phyloP scores from a whole-genome alignment of 2,329 filamentous ascomycete species.

The Fusarium pseudoanthophilum region DNA sequence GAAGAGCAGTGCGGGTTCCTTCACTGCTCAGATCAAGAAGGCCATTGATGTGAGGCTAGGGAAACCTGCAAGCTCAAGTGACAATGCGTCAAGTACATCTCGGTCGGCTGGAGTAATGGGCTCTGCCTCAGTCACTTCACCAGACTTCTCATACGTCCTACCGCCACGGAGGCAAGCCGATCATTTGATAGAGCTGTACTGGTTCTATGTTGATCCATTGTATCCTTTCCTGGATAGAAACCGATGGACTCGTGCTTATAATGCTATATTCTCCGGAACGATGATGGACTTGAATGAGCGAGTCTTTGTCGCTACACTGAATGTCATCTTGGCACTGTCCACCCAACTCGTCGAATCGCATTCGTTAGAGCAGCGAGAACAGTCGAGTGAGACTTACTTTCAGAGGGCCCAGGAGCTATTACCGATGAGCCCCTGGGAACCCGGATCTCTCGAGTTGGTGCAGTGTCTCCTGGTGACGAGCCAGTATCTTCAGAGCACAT shows the following conservation, averaged over 20 bases:
- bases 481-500: constrained; percentile 61
- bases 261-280: constrained; percentile 54
- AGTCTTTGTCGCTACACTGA: constrained; percentile 57
- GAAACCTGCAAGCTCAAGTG: constrained; percentile 6
- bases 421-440: constrained; percentile 55
- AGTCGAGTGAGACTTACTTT: constrained; percentile 55
- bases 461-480: constrained; percentile 60
- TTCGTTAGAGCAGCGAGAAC: constrained; percentile 52
- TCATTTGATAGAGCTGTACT: constrained; percentile 57
- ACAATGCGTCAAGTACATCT: neutral
- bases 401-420: constrained; percentile 55
- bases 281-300: constrained; percentile 52
- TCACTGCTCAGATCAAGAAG: constrained; percentile 58
- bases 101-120: neutral
- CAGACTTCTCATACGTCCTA: constrained; percentile 53
- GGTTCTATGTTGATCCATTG: constrained; percentile 58
- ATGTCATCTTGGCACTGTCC: constrained; percentile 59
- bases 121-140: constrained; percentile 20
- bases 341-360: constrained; percentile 57
- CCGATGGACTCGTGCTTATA: constrained; percentile 53
- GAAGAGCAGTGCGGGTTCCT: constrained; percentile 58
- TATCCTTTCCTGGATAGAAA: constrained; percentile 57
- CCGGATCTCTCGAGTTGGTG: constrained; percentile 56
- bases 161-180: constrained; percentile 59
- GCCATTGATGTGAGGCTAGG: constrained; percentile 52